A percentile compares a stretch with the other conserved stretches of the same genome.
phyloP scores from a whole-genome alignment of 371 early-diverging fungal species.

The Dentiscutata heterogama region DNA sequence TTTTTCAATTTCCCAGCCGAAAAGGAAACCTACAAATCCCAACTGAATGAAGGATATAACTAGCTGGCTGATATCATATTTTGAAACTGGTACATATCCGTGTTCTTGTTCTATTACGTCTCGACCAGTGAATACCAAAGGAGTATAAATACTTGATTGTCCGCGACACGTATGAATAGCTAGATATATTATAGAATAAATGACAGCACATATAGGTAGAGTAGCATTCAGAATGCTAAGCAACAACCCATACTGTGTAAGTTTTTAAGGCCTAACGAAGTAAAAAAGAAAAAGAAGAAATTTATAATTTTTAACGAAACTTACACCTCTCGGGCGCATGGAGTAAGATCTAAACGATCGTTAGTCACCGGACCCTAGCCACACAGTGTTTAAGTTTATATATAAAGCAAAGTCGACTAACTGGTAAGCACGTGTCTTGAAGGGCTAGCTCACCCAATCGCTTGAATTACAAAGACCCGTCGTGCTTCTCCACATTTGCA shows the following conservation, averaged over 20 bases:
- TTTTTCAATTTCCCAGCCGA: slow-evolving; percentile 38
- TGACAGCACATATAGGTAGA: slow-evolving; percentile 19
- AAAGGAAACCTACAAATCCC: slow-evolving; percentile 44
- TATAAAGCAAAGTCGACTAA: background rate
- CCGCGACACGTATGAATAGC: slow-evolving; percentile 17
- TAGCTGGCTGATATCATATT: slow-evolving; percentile 43
- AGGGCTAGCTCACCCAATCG: slow-evolving; percentile 43
- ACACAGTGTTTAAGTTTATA: slow-evolving; percentile 20
- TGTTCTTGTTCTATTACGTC: background rate
- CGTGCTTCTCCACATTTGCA: slow-evolving; percentile 18
- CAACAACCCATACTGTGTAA: background rate
- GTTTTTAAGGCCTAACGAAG: background rate
- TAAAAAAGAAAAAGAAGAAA: background rate
- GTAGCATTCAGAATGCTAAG: slow-evolving; percentile 39
- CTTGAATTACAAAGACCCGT: slow-evolving; percentile 29
- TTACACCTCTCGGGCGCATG: slow-evolving; percentile 44
- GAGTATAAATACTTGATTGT: background rate
- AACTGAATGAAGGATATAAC: slow-evolving; percentile 44
- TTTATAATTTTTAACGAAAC: background rate
- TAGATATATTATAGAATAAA: slow-evolving; percentile 33
- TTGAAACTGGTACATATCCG: slow-evolving; percentile 33
- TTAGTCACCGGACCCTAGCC: slow-evolving; percentile 31
- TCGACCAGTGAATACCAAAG: background rate
- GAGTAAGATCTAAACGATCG: slow-evolving; percentile 37
- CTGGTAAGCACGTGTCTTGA: slow-evolving; percentile 9